These are phyloP conservation scores for Fusarium falciforme DNA, from an alignment of 2,329 filamentous ascomycete species.

Conservation along the genomic window DNA sequence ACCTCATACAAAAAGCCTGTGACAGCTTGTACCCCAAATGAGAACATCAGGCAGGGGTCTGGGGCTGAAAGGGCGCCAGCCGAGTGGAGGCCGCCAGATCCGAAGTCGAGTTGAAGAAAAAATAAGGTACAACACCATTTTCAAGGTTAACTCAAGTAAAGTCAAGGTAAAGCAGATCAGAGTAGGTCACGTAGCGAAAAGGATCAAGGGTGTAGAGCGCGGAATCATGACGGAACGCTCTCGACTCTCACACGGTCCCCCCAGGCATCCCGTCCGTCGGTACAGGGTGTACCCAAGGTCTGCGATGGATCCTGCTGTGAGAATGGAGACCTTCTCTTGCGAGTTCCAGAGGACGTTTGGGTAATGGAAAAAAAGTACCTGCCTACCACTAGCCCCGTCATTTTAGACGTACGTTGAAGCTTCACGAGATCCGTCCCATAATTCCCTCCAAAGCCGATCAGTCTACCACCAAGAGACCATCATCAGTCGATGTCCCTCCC, in stretches of 20 bases:
- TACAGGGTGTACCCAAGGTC: neutral
- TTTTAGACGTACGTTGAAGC: neutral
- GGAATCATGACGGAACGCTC: neutral
- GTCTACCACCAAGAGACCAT: neutral
- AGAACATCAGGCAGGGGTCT: neutral
- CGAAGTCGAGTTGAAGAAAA: constrained; percentile 8
- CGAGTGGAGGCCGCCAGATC: constrained; percentile 18
- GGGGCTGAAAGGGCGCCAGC: neutral
- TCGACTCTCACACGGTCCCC: neutral
- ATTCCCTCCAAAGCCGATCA: neutral
- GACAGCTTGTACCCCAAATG: neutral
- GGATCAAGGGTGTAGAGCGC: neutral
- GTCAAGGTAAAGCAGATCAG: neutral
- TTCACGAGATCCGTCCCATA: neutral
- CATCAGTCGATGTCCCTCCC: neutral
- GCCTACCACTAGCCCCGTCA: neutral
- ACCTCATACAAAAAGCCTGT: neutral
- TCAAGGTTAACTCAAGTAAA: neutral
- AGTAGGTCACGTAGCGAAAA: neutral
- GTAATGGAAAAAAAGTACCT: neutral
- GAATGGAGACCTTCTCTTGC: neutral
- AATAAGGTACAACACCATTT: constrained; percentile 2
- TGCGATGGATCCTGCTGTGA: neutral
- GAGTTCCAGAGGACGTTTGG: neutral
- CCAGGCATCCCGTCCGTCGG: neutral